Conservation (phyloP, 2,329 filamentous ascomycete genomes). For the Xylariaceae sp. region DNA sequence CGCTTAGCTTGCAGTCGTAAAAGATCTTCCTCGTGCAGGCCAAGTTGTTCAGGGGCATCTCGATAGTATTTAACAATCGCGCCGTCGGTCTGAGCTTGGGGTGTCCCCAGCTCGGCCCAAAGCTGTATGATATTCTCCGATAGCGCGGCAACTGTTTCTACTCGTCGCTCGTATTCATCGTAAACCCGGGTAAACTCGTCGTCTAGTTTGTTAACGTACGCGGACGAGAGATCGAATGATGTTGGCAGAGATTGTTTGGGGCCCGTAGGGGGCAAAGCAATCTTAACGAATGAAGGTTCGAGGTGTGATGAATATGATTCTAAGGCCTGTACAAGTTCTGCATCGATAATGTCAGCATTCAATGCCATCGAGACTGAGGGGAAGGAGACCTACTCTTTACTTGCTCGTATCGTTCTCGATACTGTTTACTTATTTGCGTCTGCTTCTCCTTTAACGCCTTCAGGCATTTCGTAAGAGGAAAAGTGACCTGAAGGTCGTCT, state of each 20-base stretch:
- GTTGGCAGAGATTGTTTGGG: slow-evolving; percentile 71
- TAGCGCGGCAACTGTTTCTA: slow-evolving; percentile 66
- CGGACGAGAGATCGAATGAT: slow-evolving; percentile 84
- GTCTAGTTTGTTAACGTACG: slow-evolving; percentile 82
- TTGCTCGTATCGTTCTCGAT: slow-evolving; percentile 90
- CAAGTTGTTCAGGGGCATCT: slow-evolving; percentile 87
- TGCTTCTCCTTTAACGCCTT: slow-evolving; percentile 81
- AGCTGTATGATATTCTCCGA: slow-evolving; percentile 85
- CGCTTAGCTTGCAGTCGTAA: slow-evolving; percentile 64
- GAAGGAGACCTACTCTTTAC: slow-evolving; percentile 66
- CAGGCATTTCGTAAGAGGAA: slow-evolving; percentile 75
- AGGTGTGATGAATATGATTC: slow-evolving; percentile 96
- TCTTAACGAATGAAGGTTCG: slow-evolving; percentile 78
- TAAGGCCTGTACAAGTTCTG: slow-evolving; percentile 87
- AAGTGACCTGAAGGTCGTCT: slow-evolving; percentile 70
- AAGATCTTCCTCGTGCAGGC: slow-evolving; percentile 83
- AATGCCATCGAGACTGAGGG: slow-evolving; percentile 12
- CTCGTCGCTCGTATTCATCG: slow-evolving; percentile 86
- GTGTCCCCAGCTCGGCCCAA: slow-evolving; percentile 92
- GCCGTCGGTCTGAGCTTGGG: slow-evolving; percentile 85
- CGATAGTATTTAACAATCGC: slow-evolving; percentile 84
- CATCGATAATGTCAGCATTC: slow-evolving; percentile 14
- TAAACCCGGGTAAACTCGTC: slow-evolving; percentile 90
- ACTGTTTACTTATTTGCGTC: slow-evolving; percentile 68
- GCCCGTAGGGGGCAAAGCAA: slow-evolving; percentile 76